phyloP scores from a whole-genome alignment of 2,329 filamentous ascomycete genomes.

The Cryphonectria radicalis region DNA sequence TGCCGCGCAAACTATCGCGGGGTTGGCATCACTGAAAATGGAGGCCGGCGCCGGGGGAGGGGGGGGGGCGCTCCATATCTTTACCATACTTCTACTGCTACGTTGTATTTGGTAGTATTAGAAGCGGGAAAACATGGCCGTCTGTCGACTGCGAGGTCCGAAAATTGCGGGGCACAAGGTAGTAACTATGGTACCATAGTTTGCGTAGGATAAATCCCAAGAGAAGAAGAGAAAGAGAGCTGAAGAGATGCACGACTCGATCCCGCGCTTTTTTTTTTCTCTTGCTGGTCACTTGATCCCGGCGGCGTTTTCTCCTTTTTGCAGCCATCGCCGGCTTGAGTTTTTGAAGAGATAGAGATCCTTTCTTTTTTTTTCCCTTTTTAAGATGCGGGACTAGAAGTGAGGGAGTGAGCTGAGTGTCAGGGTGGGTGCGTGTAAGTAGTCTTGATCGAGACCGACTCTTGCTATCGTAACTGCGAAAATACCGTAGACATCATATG shows the following conservation, averaged over 20 bases:
- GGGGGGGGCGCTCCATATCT: not conserved
- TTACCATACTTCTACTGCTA: not conserved
- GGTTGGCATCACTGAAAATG: constrained; percentile 2
- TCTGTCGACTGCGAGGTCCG: not conserved
- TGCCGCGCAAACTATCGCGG: not conserved
- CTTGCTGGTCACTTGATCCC: constrained; percentile 22
- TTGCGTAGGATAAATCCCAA: not conserved
- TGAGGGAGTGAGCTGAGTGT: not conserved
- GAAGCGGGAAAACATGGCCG: no score
- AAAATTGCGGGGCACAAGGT: constrained; percentile 3
- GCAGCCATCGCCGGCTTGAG: not conserved
- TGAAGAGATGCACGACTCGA: constrained; percentile 14
- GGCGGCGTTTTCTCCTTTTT: not conserved
- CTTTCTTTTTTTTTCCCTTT: not conserved
- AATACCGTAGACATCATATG: not conserved
- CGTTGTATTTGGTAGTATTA: no score
- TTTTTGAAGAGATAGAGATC: not conserved
- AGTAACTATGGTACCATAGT: not conserved
- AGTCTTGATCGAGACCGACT: not conserved
- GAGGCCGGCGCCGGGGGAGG: constrained; percentile 6
- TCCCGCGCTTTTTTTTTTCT: not conserved
- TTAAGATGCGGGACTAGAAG: not conserved
- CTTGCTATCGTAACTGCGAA: not conserved
- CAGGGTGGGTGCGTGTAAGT: not conserved
- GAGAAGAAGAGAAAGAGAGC: not conserved